phyloP scores from a whole-genome alignment of 257 asterid species.

The Solanum chmielewskii region DNA sequence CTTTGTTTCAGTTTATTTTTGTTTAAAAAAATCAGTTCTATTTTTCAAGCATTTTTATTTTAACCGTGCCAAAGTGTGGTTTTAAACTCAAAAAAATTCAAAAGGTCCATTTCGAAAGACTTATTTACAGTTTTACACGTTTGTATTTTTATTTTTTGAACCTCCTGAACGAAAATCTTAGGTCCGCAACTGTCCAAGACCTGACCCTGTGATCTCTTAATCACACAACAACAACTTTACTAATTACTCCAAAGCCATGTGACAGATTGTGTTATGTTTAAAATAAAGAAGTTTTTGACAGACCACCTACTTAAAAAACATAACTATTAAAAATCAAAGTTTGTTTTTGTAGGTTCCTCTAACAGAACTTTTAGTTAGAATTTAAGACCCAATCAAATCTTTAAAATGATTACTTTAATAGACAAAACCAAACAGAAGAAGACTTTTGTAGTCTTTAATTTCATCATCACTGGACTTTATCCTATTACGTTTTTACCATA shows the following conservation, averaged over 20 bases:
- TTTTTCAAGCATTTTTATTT: no score
- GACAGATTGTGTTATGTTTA: not conserved
- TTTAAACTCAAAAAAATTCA: no score
- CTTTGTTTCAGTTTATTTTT: no score
- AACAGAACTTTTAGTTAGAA: slow-evolving; percentile 5
- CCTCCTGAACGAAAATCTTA: no score
- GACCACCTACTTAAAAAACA: slow-evolving; percentile 5
- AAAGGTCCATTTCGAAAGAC: no score
- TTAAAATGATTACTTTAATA: not conserved
- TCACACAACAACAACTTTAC: not conserved
- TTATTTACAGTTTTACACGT: no score
- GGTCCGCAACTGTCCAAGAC: no score
- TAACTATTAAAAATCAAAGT: not conserved
- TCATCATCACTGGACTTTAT: not conserved
- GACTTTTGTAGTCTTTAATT: not conserved
- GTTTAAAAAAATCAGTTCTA: no score
- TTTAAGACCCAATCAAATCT: not conserved
- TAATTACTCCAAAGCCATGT: fast-evolving
- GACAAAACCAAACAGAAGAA: not conserved
- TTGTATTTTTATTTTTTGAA: no score
- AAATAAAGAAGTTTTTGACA: not conserved
- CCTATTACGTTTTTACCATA: not conserved
- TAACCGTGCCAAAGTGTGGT: no score
- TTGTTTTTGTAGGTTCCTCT: slow-evolving; percentile 1
- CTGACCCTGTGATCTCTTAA: not conserved